phyloP scores from a whole-genome alignment of 2,329 filamentous ascomycete genomes.

The Hirsutella rhossiliensis region DNA sequence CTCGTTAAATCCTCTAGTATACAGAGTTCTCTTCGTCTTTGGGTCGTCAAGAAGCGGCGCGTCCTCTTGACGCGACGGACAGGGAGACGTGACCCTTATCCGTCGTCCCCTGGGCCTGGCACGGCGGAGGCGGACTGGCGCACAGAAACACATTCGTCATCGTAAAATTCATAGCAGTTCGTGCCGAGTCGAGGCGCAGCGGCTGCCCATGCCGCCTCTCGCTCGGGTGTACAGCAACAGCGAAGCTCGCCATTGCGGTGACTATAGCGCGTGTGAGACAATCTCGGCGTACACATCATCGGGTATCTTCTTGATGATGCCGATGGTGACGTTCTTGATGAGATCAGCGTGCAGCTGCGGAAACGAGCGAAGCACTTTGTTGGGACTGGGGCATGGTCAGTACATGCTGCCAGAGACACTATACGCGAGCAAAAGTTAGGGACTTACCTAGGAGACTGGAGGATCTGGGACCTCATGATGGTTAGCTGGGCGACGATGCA shows the following conservation, averaged over 20 bases:
- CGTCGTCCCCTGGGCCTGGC: neutral
- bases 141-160: neutral
- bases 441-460: constrained; percentile 68
- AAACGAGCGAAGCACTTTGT: constrained; percentile 80
- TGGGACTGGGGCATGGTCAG: constrained; percentile 52
- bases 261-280: constrained; percentile 66
- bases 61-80: neutral
- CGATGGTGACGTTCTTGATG: constrained; percentile 75
- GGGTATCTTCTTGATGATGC: constrained; percentile 81
- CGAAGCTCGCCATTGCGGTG: neutral
- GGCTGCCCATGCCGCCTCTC: too few species aligned
- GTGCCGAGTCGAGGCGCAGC: neutral
- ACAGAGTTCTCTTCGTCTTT: too few species aligned
- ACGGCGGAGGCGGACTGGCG: neutral
- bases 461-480: constrained; percentile 71
- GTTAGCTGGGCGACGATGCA: constrained; percentile 95
- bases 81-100: neutral
- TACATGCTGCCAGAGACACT: neutral
- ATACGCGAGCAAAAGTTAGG: too few species aligned
- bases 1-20: too few species aligned
- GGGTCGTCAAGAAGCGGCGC: too few species aligned
- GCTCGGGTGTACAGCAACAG: neutral
- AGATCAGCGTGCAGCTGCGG: constrained; percentile 72
- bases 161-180: constrained; percentile 1
- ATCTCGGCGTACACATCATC: constrained; percentile 85